phyloP scores from a whole-genome alignment of 1,139 yeast species.

The Suhomyces chickasaworum region DNA sequence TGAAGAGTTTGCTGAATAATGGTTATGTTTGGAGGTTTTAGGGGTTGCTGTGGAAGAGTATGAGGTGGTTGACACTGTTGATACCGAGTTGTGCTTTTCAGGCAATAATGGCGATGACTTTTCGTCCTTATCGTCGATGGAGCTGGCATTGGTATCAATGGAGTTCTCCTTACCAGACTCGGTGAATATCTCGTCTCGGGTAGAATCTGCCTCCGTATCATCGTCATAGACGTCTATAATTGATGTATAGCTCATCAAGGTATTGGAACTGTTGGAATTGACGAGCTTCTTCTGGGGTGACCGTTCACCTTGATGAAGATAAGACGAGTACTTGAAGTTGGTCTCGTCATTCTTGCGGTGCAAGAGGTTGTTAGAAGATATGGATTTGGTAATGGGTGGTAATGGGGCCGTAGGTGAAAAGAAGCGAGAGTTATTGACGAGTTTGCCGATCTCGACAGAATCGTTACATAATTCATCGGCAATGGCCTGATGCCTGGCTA shows the following conservation, averaged over 20 bases:
- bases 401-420: constrained; percentile 35
- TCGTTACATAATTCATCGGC: constrained; percentile 26
- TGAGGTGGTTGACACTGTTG: constrained; percentile 5
- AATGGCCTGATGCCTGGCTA: constrained; percentile 20
- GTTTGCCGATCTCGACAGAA: constrained; percentile 26
- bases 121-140: constrained; percentile 6
- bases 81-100: constrained; percentile 7
- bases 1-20: constrained; percentile 12
- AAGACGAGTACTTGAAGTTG: constrained; percentile 18
- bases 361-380: constrained; percentile 2
- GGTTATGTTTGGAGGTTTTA: constrained; percentile 8
- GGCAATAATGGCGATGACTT: neutral
- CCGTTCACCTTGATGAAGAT: constrained; percentile 15
- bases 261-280: constrained; percentile 17
- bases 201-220: constrained; percentile 10
- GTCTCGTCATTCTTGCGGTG: constrained; percentile 10
- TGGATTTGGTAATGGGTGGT: constrained; percentile 21
- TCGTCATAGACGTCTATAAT: constrained; percentile 23
- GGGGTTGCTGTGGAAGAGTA: constrained; percentile 1
- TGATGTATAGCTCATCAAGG: constrained; percentile 19
- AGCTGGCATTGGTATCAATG: constrained; percentile 14
- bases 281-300: constrained; percentile 12
- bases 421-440: constrained; percentile 16
- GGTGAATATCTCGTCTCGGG: constrained; percentile 5
- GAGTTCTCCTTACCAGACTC: constrained; percentile 7